These are phyloP conservation scores for Microbotryum lychnidis-dioicae DNA, from an alignment of 1,284 basidiomycete genomes.

Conservation along the genomic window DNA sequence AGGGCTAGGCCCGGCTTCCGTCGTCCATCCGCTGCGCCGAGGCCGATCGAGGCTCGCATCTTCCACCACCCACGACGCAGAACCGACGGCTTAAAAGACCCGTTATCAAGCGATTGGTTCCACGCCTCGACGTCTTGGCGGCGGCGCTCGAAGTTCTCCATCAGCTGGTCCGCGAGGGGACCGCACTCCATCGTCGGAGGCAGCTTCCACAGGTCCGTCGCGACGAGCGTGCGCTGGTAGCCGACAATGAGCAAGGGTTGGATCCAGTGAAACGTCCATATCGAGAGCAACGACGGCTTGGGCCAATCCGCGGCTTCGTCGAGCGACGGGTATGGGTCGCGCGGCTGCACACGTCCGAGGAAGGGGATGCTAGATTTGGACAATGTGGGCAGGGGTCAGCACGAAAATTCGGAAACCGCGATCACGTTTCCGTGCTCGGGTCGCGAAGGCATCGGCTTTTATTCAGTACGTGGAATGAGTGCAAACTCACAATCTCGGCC, in stretches of 20 bases:
- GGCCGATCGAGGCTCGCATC: conserved; percentile 12
- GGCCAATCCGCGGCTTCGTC: conserved; percentile 52
- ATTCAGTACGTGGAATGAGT: too few relatives aligned
- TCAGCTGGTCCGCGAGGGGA: conserved; percentile 45
- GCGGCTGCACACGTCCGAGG: conserved; percentile 8
- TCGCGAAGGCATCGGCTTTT: too few relatives aligned
- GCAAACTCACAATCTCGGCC: too few relatives aligned
- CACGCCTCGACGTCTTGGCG: conserved; percentile 36
- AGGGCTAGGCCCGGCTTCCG: conserved; percentile 19
- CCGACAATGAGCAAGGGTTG: conserved; percentile 46
- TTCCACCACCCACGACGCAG: conserved; percentile 25
- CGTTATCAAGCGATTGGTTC: conserved; percentile 37
- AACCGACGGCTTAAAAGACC: conserved; percentile 31
- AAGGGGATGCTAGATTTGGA: background rate
- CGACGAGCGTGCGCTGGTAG: conserved; percentile 48
- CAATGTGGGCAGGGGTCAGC: background rate
- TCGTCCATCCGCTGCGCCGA: conserved; percentile 17
- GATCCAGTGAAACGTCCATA: conserved; percentile 64
- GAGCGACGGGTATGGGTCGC: conserved; percentile 41
- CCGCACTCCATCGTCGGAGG: conserved; percentile 50
- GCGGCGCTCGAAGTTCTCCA: conserved; percentile 32
- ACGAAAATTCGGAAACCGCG: too few relatives aligned
- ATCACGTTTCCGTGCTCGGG: too few relatives aligned
- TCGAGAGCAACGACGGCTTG: conserved; percentile 47
- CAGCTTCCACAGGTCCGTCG: conserved; percentile 41